Evolutionary conservation across 1,284 basidiomycete species (phyloP).

Genomic region (Irpex sp.): DNA sequence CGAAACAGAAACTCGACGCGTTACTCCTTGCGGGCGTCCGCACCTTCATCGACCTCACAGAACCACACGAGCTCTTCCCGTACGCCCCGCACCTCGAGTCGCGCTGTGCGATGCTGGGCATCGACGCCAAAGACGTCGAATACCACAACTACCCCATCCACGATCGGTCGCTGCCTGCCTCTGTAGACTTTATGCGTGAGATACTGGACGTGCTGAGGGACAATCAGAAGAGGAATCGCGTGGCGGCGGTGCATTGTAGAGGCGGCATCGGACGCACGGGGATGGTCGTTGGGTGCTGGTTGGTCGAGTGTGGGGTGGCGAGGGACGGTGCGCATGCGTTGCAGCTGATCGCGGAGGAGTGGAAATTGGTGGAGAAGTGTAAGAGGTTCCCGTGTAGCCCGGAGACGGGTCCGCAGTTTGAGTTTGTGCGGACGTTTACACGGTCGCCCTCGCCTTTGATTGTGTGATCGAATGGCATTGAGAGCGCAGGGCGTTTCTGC

Average conservation of each 20-base stretch:
- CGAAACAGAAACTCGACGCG: constrained; percentile 61
- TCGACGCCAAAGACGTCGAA: constrained; percentile 50
- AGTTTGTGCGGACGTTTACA: constrained; percentile 59
- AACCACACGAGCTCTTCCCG: constrained; percentile 62
- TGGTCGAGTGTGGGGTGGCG: constrained; percentile 62
- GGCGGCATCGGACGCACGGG: constrained; percentile 76
- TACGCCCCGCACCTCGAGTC: constrained; percentile 54
- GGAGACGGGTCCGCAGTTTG: constrained; percentile 74
- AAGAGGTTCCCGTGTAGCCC: constrained; percentile 68
- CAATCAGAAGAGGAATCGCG: constrained; percentile 50
- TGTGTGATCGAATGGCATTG: background rate
- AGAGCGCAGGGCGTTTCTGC: background rate
- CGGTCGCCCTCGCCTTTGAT: constrained; percentile 1
- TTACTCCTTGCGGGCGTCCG: constrained; percentile 66
- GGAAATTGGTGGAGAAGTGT: constrained; percentile 73
- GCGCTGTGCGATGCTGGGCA: constrained; percentile 50
- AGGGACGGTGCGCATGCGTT: constrained; percentile 61
- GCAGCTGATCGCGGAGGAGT: constrained; percentile 58
- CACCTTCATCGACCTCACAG: constrained; percentile 78
- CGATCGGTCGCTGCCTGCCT: constrained; percentile 64
- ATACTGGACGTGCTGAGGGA: constrained; percentile 56
- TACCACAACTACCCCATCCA: constrained; percentile 76
- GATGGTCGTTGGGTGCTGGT: constrained; percentile 74
- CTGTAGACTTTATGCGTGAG: constrained; percentile 46
- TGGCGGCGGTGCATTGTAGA: constrained; percentile 68